These are phyloP conservation scores for Euphorbia tirucalli DNA, from an alignment of 345 rosid genomes.

Conservation along the genomic window DNA sequence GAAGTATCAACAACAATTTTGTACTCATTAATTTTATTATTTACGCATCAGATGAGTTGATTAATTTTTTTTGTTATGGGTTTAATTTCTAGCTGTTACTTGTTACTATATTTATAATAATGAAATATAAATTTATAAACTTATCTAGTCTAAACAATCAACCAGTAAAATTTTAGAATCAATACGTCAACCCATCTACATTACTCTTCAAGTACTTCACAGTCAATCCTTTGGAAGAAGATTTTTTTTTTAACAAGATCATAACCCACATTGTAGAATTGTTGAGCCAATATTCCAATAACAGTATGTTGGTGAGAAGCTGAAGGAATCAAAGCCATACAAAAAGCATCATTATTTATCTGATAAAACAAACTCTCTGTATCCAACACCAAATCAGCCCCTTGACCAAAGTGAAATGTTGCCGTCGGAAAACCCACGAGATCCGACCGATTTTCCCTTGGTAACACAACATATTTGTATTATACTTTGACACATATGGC, in stretches of 20 bases:
- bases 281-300: conserved; percentile 7
- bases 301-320: neutral
- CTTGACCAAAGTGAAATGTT: conserved; percentile 16
- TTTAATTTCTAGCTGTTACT: too few species aligned
- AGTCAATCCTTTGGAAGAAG: conserved; percentile 9
- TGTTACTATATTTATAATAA: too few species aligned
- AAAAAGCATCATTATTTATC: neutral
- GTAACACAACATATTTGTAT: conserved; percentile 31
- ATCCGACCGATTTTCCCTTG: conserved; percentile 23
- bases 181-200: too few species aligned
- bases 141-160: too few species aligned
- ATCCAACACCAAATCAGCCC: conserved; percentile 22
- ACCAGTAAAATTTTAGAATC: neutral
- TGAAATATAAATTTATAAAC: too few species aligned
- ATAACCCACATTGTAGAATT: conserved; percentile 3
- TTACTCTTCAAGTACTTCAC: neutral
- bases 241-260: neutral
- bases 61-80: too few species aligned
- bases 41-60: too few species aligned
- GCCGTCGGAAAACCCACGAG: conserved; percentile 15
- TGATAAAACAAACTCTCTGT: neutral
- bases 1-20: too few species aligned
- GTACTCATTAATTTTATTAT: too few species aligned
- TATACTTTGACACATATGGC: neutral
- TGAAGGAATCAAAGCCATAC: neutral